Evolutionary conservation across 768 basidiomycete species (phyloP), one percentile per base, ranked within the genome.

Genomic region (Termitomyces sp.): DNA sequence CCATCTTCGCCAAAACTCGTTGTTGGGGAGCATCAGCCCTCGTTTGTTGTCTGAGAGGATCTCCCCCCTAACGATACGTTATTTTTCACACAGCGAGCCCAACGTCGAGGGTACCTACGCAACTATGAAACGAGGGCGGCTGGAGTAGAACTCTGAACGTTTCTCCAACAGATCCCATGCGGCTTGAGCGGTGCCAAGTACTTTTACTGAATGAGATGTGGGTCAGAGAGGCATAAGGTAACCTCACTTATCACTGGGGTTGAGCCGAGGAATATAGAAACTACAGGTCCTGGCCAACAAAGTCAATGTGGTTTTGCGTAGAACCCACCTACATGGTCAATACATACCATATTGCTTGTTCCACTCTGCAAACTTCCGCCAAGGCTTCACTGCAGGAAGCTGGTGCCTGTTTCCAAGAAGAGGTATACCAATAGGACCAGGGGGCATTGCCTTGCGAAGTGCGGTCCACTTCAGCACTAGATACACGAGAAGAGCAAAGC

Each of bases 311-410:
- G 14, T 47, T 49, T 37, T 47, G n/a, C 5, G 12, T 2, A 45
- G n/a, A 38, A 49, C 6, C 42, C 34, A 22, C 34, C 34, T 34
- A 34, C 24, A 17, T 9, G 17, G 0, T 35, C 22, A 41, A 38
- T 17, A 14, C 45, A 8, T 50, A 78, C 79, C 79, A 58, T 79
- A 79, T 56, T 71, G 63, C 32, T 62, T 66, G 51, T 74, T 78
- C 74, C 78, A 79, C 45, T 77, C 72, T 24, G 73, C 71, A 55
- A 79, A 80, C 63, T 73, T 76, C 21, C 66, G 61, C 80, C 80
- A 81, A 0, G 78, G 77, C 58, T 78, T 76, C n/a, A 70, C 56
- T 7, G 62, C 55, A 10, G 79, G 79, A 17, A 79, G 64, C 54
- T 80, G 75, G 53, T 76, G 69, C 32, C 66, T 64, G 59, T 79